Base-by-base conservation (phyloP, 2,329 filamentous ascomycete species). In the Trichoderma sp. region DNA sequence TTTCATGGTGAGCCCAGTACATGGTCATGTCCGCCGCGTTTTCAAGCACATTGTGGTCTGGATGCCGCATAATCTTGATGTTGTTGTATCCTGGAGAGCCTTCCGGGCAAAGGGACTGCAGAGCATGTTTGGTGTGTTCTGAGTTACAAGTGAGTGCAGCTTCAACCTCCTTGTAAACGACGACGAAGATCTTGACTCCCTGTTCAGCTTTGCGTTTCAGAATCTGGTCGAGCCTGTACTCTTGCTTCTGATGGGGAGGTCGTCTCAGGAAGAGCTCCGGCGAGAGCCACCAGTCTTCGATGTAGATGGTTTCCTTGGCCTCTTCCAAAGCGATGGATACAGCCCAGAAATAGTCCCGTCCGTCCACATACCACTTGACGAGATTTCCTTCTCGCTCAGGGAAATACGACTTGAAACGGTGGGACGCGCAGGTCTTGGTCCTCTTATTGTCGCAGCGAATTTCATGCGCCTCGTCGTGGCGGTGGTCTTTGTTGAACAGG, bases 1-100 rank as follows among this genome's bases (percentile, higher is more conserved):
- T 99, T 75, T 99, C 95, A 77, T 99, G 95, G 76, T 99, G 95
- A 0, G 95, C 95, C 89, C 94, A 98, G 81, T 97, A 97, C 75
- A 97, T 93, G 0, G 93, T 97, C 92, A 97, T 96, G 73, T 98
- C 94, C 34, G 92, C 92, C 2, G 91, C 92, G 74, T 97, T 97
- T 74, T 97, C 93, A 60, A 98, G 88, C 2, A 97, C 87, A 71
- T 97, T 97, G 80, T 98, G 94, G 77, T 98, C 94, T 0, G 94
- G 94, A 79, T 98, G 94, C 34, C 94, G 88, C 87, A 96, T 91
- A 61, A 97, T 84, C 39, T 84, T 87, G 76, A 99, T 98, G 76
- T 98, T 98, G 57, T 92, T 93, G 76, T 94, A 84, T 1, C 94
- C 95, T 0, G 90, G 91, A 0, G 86, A 85, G 8, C 93, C 94